phyloP scores from a whole-genome alignment of 2,329 filamentous ascomycete species.

The Apiospora phragmitis region DNA sequence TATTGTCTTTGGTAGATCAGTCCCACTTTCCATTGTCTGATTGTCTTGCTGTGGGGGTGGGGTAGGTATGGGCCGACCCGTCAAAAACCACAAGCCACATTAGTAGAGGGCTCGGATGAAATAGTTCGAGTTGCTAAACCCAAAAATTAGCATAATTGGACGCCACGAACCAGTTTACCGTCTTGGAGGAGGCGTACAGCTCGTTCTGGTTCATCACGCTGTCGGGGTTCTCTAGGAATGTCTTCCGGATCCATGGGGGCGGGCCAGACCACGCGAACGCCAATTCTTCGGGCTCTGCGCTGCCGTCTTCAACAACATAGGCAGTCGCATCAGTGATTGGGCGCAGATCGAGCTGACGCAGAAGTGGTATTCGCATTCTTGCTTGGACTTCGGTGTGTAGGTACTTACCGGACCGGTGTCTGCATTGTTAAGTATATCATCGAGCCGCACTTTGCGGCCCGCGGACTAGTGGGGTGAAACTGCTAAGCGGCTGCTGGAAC shows the following conservation, averaged over 20 bases:
- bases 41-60: too few species aligned
- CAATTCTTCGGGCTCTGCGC: slow-evolving; percentile 14
- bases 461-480: slow-evolving; percentile 17
- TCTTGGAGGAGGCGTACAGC: slow-evolving; percentile 23
- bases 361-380: slow-evolving; percentile 26
- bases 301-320: slow-evolving; percentile 21
- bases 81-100: too few species aligned
- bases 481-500: slow-evolving; percentile 17
- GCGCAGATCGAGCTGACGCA: slow-evolving; percentile 21
- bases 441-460: slow-evolving; percentile 18
- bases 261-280: slow-evolving; percentile 22
- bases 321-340: slow-evolving; percentile 21
- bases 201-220: slow-evolving; percentile 15
- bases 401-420: slow-evolving; percentile 21
- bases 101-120: too few species aligned
- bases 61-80: too few species aligned
- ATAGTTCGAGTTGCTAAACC: too few species aligned
- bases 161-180: slow-evolving; percentile 23
- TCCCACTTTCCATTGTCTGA: too few species aligned
- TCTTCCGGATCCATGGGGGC: slow-evolving; percentile 20
- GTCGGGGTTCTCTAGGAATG: slow-evolving; percentile 16
- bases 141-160: slow-evolving; percentile 9
- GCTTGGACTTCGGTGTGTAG: slow-evolving; percentile 18
- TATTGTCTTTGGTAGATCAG: too few species aligned
- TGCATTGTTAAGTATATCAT: slow-evolving; percentile 27